A percentile compares a stretch with the other conserved stretches of the same genome.
These are phyloP conservation scores for Colletotrichum ledebouriae DNA, from an alignment of 2,329 filamentous ascomycete species.

Conservation along the genomic window DNA sequence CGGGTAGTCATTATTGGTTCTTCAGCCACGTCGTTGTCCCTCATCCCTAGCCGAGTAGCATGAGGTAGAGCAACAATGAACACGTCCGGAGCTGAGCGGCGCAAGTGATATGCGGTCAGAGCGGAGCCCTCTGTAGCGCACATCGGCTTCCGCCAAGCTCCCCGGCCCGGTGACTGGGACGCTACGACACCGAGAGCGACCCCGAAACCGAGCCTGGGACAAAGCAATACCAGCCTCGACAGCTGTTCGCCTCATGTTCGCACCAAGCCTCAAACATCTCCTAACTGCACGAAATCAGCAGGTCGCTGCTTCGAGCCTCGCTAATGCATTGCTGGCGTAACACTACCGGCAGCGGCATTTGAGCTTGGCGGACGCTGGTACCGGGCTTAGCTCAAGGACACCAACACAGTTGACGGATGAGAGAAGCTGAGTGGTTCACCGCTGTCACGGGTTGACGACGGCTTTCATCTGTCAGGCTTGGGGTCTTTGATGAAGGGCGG, in stretches of 20 bases:
- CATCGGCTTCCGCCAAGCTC: not conserved
- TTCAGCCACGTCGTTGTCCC: not conserved
- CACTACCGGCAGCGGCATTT: conserved; percentile 6
- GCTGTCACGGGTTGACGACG: conserved; percentile 5
- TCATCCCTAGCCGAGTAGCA: not conserved
- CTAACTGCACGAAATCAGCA: conserved; percentile 12
- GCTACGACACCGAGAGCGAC: conserved; percentile 22
- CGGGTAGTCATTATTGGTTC: no score
- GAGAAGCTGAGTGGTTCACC: not conserved
- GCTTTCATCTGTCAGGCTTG: not conserved
- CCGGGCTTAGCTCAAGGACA: not conserved
- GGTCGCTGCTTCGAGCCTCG: not conserved
- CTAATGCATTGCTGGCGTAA: conserved; percentile 3
- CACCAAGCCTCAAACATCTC: conserved; percentile 4
- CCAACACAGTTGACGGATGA: not conserved
- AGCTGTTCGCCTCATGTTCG: not conserved
- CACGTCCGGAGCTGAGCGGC: not conserved
- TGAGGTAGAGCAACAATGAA: not conserved
- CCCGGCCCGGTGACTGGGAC: not conserved
- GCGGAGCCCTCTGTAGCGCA: conserved; percentile 2
- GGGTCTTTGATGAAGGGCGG: not conserved
- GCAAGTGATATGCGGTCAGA: not conserved
- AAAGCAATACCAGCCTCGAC: not conserved
- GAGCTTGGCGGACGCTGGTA: conserved; percentile 9
- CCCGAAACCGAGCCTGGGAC: conserved; percentile 18